Evolutionary conservation across 192 early-diverging fungal species (phyloP), one percentile per base, ranked within the genome.

Genomic region (Coemansia umbellata): DNA sequence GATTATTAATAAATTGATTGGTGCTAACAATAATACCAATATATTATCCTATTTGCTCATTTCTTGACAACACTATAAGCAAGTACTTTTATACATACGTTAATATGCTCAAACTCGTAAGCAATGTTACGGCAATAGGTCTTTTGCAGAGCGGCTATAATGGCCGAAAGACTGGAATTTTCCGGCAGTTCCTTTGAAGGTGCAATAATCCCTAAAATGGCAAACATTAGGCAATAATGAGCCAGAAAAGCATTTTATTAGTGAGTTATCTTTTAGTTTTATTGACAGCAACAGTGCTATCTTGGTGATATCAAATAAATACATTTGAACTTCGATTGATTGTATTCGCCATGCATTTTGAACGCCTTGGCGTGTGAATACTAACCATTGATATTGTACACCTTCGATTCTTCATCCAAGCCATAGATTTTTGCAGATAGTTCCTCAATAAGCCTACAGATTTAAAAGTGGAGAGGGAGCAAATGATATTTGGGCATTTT

Each of bases 41-140:
- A n/a, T n/a, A n/a, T n/a, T n/a, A n/a, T n/a, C n/a, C n/a, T n/a
- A n/a, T n/a, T n/a, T n/a, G n/a, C n/a, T n/a, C n/a, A n/a, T n/a
- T n/a, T n/a, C n/a, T n/a, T n/a, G n/a, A n/a, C n/a, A n/a, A n/a
- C n/a, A n/a, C n/a, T n/a, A n/a, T n/a, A n/a, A n/a, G n/a, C n/a
- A n/a, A n/a, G n/a, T 41, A 21, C 2, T 19, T 6, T 27, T 28
- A 18, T 39, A 55, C 68, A 48, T 64, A 64, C 87, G 6, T 88
- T 84, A 18, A 95, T 81, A 55, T 97, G 95, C 51, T 80, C 82
- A 76, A 95, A 97, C 69, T 97, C 95, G 69, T 93, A 95, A 8
- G 91, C 90, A 51, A 95, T 91, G 11, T 85, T 82, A 11, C 81
- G 82, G 65, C 87, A 87, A 59, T 91, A 91, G 0, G 80, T 81